Evolutionary conservation across 192 early-diverging fungal species (phyloP).

Genomic region (Haplosporangium gracile): DNA sequence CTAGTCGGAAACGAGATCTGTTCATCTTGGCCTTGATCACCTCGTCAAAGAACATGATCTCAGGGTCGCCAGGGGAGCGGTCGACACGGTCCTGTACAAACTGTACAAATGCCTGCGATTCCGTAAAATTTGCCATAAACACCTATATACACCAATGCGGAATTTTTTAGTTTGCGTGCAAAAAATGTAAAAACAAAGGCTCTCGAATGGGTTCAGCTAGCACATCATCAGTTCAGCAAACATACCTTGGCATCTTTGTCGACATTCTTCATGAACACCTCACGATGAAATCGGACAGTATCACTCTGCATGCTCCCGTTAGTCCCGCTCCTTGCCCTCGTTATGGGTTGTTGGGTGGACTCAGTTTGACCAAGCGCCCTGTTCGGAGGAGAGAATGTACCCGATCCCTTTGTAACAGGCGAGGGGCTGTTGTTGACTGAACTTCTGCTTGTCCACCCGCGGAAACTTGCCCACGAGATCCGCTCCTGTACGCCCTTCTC

Average conservation of each 20-base stretch:
- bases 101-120: conserved; percentile 85
- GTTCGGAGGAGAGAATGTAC: conserved; percentile 4
- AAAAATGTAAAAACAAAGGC: no score
- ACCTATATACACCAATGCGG: conserved; percentile 35
- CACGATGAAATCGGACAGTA: conserved; percentile 66
- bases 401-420: neutral
- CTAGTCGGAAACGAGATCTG: conserved; percentile 77
- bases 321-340: conserved; percentile 41
- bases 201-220: no score
- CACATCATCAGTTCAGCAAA: neutral
- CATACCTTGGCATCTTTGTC: conserved; percentile 59
- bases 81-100: conserved; percentile 81
- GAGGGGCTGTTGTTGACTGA: neutral
- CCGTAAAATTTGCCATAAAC: conserved; percentile 73
- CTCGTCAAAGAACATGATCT: conserved; percentile 87
- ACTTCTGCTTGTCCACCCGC: conserved; percentile 37
- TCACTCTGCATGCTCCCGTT: conserved; percentile 37
- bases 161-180: no score
- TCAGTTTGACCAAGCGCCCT: neutral
- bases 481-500: conserved; percentile 23
- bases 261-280: conserved; percentile 66
- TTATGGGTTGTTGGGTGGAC: neutral
- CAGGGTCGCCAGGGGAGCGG: conserved; percentile 72
- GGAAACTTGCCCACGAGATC: conserved; percentile 44
- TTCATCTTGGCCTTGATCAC: conserved; percentile 85